Evolutionary conservation across 192 early-diverging fungal genomes (phyloP).

Genomic region (Coemansia sp.): DNA sequence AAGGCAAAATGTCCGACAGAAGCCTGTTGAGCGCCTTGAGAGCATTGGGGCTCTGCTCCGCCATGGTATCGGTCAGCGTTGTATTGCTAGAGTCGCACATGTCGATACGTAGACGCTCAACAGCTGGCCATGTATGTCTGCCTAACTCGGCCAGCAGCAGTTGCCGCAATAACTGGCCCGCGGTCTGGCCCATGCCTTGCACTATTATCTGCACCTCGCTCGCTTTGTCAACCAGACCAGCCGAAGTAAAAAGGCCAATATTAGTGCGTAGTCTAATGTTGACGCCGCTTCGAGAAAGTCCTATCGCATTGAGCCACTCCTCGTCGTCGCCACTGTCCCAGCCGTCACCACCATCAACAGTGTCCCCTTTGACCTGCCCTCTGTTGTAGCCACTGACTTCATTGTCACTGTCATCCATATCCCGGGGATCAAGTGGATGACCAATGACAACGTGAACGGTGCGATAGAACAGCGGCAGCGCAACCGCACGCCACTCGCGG

Average conservation of each 20-base stretch:
- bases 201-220: constrained; percentile 7
- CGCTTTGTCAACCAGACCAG: not conserved
- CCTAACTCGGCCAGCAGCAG: not conserved
- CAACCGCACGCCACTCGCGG: constrained; percentile 9
- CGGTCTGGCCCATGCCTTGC: not conserved
- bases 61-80: not conserved
- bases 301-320: not conserved
- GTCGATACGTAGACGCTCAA: not conserved
- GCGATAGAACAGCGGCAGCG: constrained; percentile 11
- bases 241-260: not conserved
- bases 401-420: not conserved
- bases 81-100: not conserved
- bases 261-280: not conserved
- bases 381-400: not conserved
- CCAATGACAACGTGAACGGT: not conserved
- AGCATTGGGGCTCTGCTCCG: not conserved
- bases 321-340: not conserved
- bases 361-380: too few species aligned
- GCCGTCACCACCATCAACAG: not conserved
- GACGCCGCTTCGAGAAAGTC: not conserved
- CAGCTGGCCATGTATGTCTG: not conserved
- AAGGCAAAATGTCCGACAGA: constrained; percentile 1
- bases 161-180: not conserved
- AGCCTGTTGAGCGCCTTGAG: not conserved
- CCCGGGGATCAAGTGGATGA: not conserved